Evolutionary conservation across 805 yeast species (phyloP).

Genomic region (Ogataea naganishii): DNA sequence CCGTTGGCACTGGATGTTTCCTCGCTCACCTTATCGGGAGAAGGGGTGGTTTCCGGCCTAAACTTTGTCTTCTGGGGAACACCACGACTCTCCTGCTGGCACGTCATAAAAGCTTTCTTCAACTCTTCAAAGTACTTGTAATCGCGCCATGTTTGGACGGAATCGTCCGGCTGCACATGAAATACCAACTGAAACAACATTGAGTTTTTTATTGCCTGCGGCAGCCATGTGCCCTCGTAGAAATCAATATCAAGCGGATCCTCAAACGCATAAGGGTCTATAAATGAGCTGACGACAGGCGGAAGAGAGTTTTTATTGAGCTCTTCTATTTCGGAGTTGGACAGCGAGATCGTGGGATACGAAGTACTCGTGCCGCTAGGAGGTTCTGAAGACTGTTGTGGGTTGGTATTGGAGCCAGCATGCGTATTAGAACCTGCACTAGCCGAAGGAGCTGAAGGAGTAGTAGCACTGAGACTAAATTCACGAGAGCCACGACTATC

Average conservation of each 20-base stretch:
- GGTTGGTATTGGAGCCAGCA: too few species aligned
- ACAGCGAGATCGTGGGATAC: slow-evolving; percentile 27
- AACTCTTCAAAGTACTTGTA: slow-evolving; percentile 64
- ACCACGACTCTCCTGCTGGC: slow-evolving; percentile 13
- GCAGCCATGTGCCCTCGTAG: slow-evolving; percentile 79
- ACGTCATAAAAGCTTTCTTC: slow-evolving; percentile 41
- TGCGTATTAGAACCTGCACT: not conserved
- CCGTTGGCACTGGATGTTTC: too few species aligned
- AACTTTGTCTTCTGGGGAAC: not conserved
- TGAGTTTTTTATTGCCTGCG: slow-evolving; percentile 78
- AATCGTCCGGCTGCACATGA: slow-evolving; percentile 92
- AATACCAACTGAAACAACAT: slow-evolving; percentile 74
- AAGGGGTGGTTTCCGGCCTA: too few species aligned
- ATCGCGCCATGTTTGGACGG: slow-evolving; percentile 84
- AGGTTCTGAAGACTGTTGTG: too few species aligned
- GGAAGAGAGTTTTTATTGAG: slow-evolving; percentile 27
- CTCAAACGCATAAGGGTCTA: slow-evolving; percentile 83
- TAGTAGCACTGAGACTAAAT: not conserved
- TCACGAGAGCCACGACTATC: not conserved
- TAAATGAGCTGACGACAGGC: slow-evolving; percentile 29
- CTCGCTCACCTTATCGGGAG: too few species aligned
- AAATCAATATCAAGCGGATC: slow-evolving; percentile 84
- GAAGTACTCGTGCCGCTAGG: too few species aligned
- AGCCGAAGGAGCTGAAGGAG: not conserved
- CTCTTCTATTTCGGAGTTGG: slow-evolving; percentile 32